Evolutionary conservation across 2,329 filamentous ascomycete genomes (phyloP), one percentile per base, ranked within the genome.

Genomic region (Exophiala aquamarina): DNA sequence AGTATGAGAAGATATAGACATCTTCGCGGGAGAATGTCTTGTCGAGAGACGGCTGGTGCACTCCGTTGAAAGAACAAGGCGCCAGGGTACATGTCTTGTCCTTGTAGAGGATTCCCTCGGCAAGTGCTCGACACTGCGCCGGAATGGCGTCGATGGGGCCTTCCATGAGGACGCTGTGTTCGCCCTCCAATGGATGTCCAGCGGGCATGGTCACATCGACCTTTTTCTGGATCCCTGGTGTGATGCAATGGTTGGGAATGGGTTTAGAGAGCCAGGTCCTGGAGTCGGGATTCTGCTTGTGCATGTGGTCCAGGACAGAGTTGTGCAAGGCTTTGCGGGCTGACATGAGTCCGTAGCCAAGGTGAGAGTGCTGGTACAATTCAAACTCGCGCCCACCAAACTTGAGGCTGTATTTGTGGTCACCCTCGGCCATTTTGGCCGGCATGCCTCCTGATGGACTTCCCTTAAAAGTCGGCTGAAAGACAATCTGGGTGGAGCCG

Each of bases 21-120:
- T 96, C 91, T 70, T 97, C 92, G 54, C 79, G 80, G 19, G 88
- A 75, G 63, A 98, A 98, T 0, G 93, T 98, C 77, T 95, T 95
- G 59, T 83, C 84, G 38, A 98, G 78, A 17, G 87, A 85, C 8
- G 93, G 93, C 70, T 98, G 93, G 72, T 98, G 89, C 21, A 98
- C 83, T 56, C 93, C 93, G 67, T 95, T 95, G 82, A 98, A 98
- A 1, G 93, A 95, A 75, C 93, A 98, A n/a, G 93, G 93, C 0
- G 87, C 80, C 39, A 97, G 73, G 54, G 78, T 77, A 74, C 93
- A 98, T 23, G 83, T 77, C 34, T 82, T 81, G 15, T 94, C 89
- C 73, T 98, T 98, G 63, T 86, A 80, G 35, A 98, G 78, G 20
- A 94, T 94, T 69, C 87, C 89, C 75, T 98, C 93, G 1, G 91